These are phyloP conservation scores for Bryoglossum gracile DNA, from an alignment of 495 filamentous ascomycete genomes.

Conservation along the genomic window DNA sequence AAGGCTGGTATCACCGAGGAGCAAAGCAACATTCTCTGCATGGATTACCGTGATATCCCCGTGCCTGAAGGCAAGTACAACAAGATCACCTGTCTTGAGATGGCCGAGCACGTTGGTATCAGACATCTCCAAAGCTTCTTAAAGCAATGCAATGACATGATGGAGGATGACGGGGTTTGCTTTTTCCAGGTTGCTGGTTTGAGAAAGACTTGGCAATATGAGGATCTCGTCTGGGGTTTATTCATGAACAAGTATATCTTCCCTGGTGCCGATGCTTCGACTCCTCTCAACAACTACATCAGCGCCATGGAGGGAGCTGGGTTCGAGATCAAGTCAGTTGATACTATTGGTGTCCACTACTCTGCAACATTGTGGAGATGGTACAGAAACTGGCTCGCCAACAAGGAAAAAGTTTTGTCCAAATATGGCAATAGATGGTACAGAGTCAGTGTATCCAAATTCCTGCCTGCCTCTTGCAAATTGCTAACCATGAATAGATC, in stretches of 20 bases:
- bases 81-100: slow-evolving; percentile 85
- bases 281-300: slow-evolving; percentile 67
- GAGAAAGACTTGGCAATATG: slow-evolving; percentile 78
- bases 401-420: slow-evolving; percentile 86
- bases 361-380: slow-evolving; percentile 95
- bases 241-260: slow-evolving; percentile 95
- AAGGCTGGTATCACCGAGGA: slow-evolving; percentile 59
- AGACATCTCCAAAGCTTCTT: slow-evolving; percentile 62
- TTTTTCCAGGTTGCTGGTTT: slow-evolving; percentile 81
- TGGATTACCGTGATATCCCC: slow-evolving; percentile 80
- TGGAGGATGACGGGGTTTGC: slow-evolving; percentile 78
- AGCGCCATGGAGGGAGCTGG: slow-evolving; percentile 65
- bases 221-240: slow-evolving; percentile 80
- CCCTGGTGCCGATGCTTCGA: slow-evolving; percentile 79
- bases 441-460: slow-evolving; percentile 75
- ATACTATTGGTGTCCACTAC: slow-evolving; percentile 95
- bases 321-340: slow-evolving; percentile 69
- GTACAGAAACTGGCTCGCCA: slow-evolving; percentile 98
- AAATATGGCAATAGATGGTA: slow-evolving; percentile 97
- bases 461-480: too few species aligned
- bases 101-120: slow-evolving; percentile 87
- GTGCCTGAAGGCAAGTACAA: slow-evolving; percentile 61
- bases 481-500: slow-evolving; percentile 53
- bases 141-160: slow-evolving; percentile 73
- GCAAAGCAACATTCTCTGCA: slow-evolving; percentile 71